phyloP scores from a whole-genome alignment of 2,329 filamentous ascomycete genomes.

The Colletotrichum sp. region DNA sequence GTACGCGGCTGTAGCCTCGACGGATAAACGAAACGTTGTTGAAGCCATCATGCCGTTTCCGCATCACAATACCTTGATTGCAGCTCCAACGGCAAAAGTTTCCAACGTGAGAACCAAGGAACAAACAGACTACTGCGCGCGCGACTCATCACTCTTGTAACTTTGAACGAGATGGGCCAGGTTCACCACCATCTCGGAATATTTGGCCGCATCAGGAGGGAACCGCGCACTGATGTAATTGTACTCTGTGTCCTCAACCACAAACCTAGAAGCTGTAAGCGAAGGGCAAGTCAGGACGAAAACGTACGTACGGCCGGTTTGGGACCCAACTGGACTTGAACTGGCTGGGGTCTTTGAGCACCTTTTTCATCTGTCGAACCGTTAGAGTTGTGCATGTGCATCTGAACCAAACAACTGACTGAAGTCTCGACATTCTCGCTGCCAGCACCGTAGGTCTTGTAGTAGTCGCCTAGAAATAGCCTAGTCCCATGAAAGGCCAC shows the following conservation, averaged over 20 bases:
- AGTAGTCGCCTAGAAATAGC: slow-evolving; percentile 56
- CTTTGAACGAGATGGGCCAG: slow-evolving; percentile 30
- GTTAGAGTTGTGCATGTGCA: neutral
- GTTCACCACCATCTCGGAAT: slow-evolving; percentile 46
- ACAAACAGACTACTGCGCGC: neutral
- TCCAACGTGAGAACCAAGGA: neutral
- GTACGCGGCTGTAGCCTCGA: neutral
- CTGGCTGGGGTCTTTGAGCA: slow-evolving; percentile 45
- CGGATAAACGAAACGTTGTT: neutral
- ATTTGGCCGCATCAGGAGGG: slow-evolving; percentile 45
- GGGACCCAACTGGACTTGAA: slow-evolving; percentile 46
- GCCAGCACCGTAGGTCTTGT: slow-evolving; percentile 59
- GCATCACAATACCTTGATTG: neutral
- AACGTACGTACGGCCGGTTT: neutral
- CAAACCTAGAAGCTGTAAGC: slow-evolving; percentile 39
- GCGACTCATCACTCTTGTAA: neutral
- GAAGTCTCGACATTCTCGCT: slow-evolving; percentile 53
- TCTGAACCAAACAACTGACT: slow-evolving; percentile 33
- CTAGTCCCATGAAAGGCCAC: slow-evolving; percentile 53
- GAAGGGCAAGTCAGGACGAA: neutral
- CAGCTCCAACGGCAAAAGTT: neutral
- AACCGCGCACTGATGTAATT: slow-evolving; percentile 55
- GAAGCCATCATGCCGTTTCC: neutral
- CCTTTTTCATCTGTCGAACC: slow-evolving; percentile 43
- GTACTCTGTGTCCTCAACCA: slow-evolving; percentile 52